Conservation (phyloP, 2,329 filamentous ascomycete species). For the Trichoderma afroharzianum region DNA sequence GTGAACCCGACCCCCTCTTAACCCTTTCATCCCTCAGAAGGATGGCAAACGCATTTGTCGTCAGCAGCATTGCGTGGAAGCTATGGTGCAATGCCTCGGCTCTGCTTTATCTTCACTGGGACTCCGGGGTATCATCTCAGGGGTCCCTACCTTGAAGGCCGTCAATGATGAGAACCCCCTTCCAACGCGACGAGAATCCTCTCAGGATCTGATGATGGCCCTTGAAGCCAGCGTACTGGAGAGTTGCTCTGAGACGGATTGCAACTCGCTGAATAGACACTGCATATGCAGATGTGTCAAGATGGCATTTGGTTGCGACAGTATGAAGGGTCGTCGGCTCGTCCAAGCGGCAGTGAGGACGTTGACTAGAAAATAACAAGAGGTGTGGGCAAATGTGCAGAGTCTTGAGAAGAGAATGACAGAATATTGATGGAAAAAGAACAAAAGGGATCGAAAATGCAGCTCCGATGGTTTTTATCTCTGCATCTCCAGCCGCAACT, state of each 20-base stretch:
- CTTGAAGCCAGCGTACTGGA: background rate
- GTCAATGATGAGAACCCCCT: background rate
- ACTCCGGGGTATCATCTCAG: background rate
- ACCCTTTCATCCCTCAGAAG: background rate
- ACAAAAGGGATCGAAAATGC: background rate
- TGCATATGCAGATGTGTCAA: background rate
- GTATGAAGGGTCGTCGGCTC: background rate
- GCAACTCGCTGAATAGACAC: background rate
- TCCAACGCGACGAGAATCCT: background rate
- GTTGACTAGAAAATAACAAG: background rate
- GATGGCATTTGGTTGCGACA: background rate
- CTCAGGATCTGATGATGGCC: background rate
- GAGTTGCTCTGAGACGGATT: background rate
- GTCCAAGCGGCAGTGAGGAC: background rate
- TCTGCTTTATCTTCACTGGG: background rate
- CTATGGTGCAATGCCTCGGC: background rate
- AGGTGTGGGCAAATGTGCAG: background rate
- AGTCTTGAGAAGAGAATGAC: background rate
- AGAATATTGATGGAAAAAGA: background rate
- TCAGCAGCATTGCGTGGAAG: background rate
- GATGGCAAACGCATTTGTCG: background rate
- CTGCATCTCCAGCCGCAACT: background rate
- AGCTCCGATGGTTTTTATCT: background rate
- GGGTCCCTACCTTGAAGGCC: background rate
- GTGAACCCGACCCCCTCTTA: background rate